Conservation (phyloP, 495 filamentous ascomycete species). For the Penicillium tannophilum region DNA sequence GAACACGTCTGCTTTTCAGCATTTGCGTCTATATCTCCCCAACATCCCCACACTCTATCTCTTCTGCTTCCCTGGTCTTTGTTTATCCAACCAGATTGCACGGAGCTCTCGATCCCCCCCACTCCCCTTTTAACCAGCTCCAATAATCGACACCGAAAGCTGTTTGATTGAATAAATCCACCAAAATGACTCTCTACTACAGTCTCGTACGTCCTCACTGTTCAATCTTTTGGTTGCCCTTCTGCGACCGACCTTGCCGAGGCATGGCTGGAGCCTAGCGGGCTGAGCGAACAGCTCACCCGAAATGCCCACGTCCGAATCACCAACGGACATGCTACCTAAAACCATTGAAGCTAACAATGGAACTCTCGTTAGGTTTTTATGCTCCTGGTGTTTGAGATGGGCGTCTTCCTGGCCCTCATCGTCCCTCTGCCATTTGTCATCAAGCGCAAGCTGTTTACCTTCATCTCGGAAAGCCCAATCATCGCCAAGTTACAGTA, state of each 20-base stretch:
- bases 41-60: neutral
- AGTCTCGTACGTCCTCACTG: slow-evolving; percentile 72
- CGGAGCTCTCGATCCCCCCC: slow-evolving; percentile 20
- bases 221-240: neutral
- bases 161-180: slow-evolving; percentile 15
- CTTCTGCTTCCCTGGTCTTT: slow-evolving; percentile 12
- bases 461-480: slow-evolving; percentile 89
- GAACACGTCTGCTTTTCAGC: slow-evolving; percentile 14
- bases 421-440: slow-evolving; percentile 90
- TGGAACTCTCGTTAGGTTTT: slow-evolving; percentile 68
- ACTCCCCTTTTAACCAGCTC: slow-evolving; percentile 24
- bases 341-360: slow-evolving; percentile 3
- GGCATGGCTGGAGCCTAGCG: slow-evolving; percentile 25
- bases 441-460: slow-evolving; percentile 84
- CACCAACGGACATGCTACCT: neutral
- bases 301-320: neutral
- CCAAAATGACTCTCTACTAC: slow-evolving; percentile 98
- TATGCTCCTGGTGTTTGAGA: slow-evolving; percentile 87
- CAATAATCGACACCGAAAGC: slow-evolving; percentile 16
- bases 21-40: neutral
- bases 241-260: slow-evolving; percentile 3
- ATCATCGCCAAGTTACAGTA: slow-evolving; percentile 78
- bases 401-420: slow-evolving; percentile 87
- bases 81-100: slow-evolving; percentile 24
- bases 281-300: slow-evolving; percentile 15